phyloP scores from a whole-genome alignment of 2,329 filamentous ascomycete genomes.

The Pseudocercospora eumusae region DNA sequence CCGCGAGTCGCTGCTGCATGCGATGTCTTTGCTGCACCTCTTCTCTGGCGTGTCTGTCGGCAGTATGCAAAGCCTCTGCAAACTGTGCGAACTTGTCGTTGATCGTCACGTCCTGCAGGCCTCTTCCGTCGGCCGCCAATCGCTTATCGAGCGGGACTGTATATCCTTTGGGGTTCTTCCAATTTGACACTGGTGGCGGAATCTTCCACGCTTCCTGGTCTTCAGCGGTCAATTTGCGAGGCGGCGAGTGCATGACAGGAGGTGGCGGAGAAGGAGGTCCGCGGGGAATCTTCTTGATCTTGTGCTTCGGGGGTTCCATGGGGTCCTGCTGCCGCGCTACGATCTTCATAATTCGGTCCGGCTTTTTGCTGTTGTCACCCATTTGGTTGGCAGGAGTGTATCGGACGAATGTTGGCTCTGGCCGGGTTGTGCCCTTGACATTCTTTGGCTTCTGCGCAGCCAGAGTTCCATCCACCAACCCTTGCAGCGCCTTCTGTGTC shows the following conservation, averaged over 20 bases:
- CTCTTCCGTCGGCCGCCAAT: conserved; percentile 87
- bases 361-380: conserved; percentile 81
- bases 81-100: conserved; percentile 99
- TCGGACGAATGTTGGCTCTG: conserved; percentile 88
- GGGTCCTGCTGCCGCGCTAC: conserved; percentile 91
- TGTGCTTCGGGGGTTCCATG: conserved; percentile 97
- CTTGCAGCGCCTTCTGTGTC: conserved; percentile 82
- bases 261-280: conserved; percentile 90
- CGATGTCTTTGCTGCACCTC: conserved; percentile 88
- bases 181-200: conserved; percentile 87
- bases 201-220: conserved; percentile 97
- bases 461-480: conserved; percentile 79
- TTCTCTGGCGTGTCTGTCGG: conserved; percentile 90
- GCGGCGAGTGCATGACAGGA: conserved; percentile 91
- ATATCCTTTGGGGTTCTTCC: conserved; percentile 99
- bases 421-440: conserved; percentile 75
- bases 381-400: conserved; percentile 98
- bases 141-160: conserved; percentile 95
- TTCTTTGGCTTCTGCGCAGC: conserved; percentile 96
- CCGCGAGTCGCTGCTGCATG: conserved; percentile 94
- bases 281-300: conserved; percentile 96
- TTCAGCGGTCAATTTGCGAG: conserved; percentile 90
- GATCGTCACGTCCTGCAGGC: conserved; percentile 89
- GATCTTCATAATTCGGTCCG: conserved; percentile 97
- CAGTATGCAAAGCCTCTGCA: conserved; percentile 89